Evolutionary conservation across 805 yeast species (phyloP).

Genomic region (Tetrapisispora phaffii): DNA sequence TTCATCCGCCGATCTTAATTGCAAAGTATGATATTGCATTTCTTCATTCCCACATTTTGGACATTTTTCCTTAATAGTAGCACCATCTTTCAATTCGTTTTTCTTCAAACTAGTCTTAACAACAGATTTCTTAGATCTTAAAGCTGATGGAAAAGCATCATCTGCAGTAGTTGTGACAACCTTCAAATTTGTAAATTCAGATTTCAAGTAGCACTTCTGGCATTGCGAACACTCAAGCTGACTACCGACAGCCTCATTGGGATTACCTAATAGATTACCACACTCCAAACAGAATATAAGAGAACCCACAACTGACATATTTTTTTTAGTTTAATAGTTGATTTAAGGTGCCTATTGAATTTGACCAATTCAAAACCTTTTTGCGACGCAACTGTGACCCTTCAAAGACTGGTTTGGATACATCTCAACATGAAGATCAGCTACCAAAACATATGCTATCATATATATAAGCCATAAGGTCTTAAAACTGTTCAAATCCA

Average conservation of each 20-base stretch:
- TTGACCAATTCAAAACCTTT: too few relatives aligned
- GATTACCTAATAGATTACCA: constrained; percentile 72
- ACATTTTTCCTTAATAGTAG: constrained; percentile 93
- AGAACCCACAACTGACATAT: constrained; percentile 92
- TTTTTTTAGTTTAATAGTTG: neutral
- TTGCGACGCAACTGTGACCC: too few relatives aligned
- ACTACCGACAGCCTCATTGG: constrained; percentile 37
- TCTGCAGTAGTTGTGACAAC: constrained; percentile 83
- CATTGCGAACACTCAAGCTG: constrained; percentile 51
- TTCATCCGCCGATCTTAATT: constrained; percentile 96
- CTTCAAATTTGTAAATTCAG: constrained; percentile 60
- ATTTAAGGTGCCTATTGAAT: too few relatives aligned
- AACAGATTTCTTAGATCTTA: constrained; percentile 73
- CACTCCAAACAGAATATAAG: constrained; percentile 88
- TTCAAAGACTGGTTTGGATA: too few relatives aligned
- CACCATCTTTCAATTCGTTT: constrained; percentile 85
- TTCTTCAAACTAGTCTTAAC: constrained; percentile 77
- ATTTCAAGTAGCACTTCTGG: constrained; percentile 27
- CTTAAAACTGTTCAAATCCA: too few relatives aligned
- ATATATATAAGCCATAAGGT: too few relatives aligned
- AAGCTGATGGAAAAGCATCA: constrained; percentile 85
- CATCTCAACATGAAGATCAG: too few relatives aligned
- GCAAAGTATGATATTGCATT: constrained; percentile 95
- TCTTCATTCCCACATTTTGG: constrained; percentile 98
- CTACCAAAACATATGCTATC: too few relatives aligned